Evolutionary conservation across 441 rosid genomes (phyloP).

Genomic region (Euphorbia schlechtendalii): DNA sequence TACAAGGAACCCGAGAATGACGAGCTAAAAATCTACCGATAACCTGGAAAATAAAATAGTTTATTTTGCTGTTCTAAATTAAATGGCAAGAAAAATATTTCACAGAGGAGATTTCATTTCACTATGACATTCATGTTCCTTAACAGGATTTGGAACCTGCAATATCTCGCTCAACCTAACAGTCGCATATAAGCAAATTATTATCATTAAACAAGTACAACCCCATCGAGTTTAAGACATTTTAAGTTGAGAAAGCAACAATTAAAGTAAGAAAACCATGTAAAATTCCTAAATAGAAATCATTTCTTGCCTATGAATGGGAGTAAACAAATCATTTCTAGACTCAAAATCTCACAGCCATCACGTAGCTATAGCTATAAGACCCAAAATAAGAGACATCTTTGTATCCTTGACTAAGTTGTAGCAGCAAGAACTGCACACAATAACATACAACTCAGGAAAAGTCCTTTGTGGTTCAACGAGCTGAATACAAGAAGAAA

Average conservation of each 20-base stretch:
- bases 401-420: not conserved
- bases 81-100: not conserved
- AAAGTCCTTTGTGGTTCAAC: not conserved
- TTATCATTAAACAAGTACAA: not conserved
- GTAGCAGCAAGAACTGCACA: not conserved
- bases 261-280: not conserved
- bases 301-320: not conserved
- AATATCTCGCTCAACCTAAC: not conserved
- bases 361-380: constrained; percentile 4
- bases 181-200: not conserved
- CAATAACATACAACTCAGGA: not conserved
- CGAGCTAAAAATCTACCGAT: constrained; percentile 7
- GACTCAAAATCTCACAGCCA: not conserved
- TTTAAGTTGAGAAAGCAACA: constrained; percentile 9
- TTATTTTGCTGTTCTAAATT: not conserved
- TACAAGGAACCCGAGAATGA: constrained; percentile 11
- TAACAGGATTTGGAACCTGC: not conserved
- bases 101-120: not conserved
- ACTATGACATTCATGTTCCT: not conserved
- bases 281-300: not conserved
- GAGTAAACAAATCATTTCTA: not conserved
- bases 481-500: constrained; percentile 1
- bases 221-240: not conserved
- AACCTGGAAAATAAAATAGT: constrained; percentile 10
- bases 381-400: not conserved